Evolutionary conservation across 148 eudicot genomes (phyloP).

Genomic region (Camellia granthamiana): DNA sequence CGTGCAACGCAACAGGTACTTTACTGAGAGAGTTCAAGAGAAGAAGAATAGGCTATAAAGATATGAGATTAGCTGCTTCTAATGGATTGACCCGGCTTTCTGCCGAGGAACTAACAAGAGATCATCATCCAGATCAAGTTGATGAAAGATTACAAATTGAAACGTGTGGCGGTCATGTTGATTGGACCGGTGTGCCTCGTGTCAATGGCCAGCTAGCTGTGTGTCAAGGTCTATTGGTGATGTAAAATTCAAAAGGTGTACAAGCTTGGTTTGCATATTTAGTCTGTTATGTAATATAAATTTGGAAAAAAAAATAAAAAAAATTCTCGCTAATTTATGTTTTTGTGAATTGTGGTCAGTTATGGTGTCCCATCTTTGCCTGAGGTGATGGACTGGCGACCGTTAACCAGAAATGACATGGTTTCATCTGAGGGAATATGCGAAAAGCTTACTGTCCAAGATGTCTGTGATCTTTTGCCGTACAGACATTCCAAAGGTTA

Average conservation of each 20-base stretch:
- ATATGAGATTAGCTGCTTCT: too few relatives aligned
- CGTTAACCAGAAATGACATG: constrained; percentile 27
- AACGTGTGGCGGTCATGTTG: constrained; percentile 66
- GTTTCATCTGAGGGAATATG: constrained; percentile 47
- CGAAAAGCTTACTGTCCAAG: constrained; percentile 30
- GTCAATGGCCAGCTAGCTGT: constrained; percentile 47
- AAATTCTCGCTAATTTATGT: too few relatives aligned
- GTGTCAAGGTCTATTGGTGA: constrained; percentile 33
- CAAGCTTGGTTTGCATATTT: too few relatives aligned
- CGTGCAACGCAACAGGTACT: not conserved
- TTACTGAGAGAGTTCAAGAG: constrained; percentile 14
- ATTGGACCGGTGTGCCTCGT: constrained; percentile 33
- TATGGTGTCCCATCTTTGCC: constrained; percentile 32
- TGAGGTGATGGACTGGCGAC: constrained; percentile 37
- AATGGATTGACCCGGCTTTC: constrained; percentile 9
- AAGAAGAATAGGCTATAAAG: too few relatives aligned
- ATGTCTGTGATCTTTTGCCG: constrained; percentile 29
- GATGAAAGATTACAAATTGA: constrained; percentile 70
- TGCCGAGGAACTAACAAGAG: constrained; percentile 62
- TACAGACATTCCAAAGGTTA: too few relatives aligned
- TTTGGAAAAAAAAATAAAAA: too few relatives aligned
- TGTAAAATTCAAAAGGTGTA: constrained; percentile 18
- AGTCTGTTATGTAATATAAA: too few relatives aligned
- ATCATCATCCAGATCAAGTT: constrained; percentile 73
- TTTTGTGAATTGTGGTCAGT: not conserved